phyloP scores from a whole-genome alignment of 192 early-diverging fungal species.

The Thoreauomyces humboldtii region DNA sequence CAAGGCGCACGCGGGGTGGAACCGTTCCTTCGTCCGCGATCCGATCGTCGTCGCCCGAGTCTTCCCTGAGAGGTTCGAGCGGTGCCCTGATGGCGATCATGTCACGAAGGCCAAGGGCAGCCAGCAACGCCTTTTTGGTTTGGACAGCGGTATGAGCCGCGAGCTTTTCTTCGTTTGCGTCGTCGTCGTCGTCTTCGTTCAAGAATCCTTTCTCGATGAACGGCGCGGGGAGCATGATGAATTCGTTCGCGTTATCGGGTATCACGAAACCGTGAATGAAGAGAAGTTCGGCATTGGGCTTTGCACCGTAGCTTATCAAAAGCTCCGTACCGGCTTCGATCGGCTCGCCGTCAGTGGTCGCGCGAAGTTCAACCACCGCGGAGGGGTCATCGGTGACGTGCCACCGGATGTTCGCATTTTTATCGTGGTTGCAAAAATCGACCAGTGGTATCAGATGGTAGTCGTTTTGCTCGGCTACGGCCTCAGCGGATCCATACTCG shows the following conservation, averaged over 20 bases:
- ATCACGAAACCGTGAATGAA: constrained; percentile 70
- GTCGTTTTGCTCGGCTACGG: constrained; percentile 19
- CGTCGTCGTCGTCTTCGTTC: constrained; percentile 7
- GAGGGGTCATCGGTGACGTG: constrained; percentile 29
- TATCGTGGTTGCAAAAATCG: constrained; percentile 72
- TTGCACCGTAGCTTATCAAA: constrained; percentile 65
- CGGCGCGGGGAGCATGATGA: constrained; percentile 25
- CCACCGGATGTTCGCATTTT: constrained; percentile 58
- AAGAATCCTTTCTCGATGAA: constrained; percentile 24
- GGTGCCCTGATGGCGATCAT: constrained; percentile 6
- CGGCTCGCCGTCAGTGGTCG: neutral
- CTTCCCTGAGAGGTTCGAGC: constrained; percentile 1
- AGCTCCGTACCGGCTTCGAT: constrained; percentile 42
- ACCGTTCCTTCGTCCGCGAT: neutral
- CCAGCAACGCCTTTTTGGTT: neutral
- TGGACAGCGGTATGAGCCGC: too few species aligned
- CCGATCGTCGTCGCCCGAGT: neutral
- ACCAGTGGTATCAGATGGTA: constrained; percentile 64
- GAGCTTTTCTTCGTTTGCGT: constrained; percentile 14
- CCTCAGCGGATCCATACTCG: constrained; percentile 5
- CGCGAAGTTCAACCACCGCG: constrained; percentile 25
- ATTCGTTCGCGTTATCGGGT: constrained; percentile 45
- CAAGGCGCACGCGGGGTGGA: neutral
- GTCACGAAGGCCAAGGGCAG: neutral
- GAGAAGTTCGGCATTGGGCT: constrained; percentile 67